Evolutionary conservation across 2,329 filamentous ascomycete genomes (phyloP), one percentile per base, ranked within the genome.

Genomic region (Ophiostoma piceae): DNA sequence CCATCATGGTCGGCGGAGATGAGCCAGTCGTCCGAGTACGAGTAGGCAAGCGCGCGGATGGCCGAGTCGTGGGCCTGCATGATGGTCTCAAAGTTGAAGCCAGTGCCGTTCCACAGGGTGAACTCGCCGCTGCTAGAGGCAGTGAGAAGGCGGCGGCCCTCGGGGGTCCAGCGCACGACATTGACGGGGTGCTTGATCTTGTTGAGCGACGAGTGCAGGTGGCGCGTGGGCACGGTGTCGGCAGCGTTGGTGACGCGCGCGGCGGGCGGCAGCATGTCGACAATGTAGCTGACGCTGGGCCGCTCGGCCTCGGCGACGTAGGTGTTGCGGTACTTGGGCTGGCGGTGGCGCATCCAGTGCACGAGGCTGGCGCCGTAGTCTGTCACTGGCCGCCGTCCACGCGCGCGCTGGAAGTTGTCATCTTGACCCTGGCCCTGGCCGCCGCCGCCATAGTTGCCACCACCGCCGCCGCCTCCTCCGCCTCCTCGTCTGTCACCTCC

Each of bases 41-140:
- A 96, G 82, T 97, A 99, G 73, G 88, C 88, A 65, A 94, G 84
- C 11, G 91, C 89, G 74, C 92, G 87, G 74, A 97, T 93, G 51
- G 92, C 91, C 69, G 89, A 88, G 79, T 97, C 94, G 79, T 98
- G 94, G 54, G 94, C 94, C 82, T 97, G 94, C 91, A 97, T 97
- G 37, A 99, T 97, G 3, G 95, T 98, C 81, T 99, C 95, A 76
- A 99, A 99, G 79, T 99, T 98, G 85, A 99, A 99, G 32, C 93
- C 94, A 62, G 94, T 98, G 73, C 95, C 95, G 78, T 99, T 99
- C 95, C 95, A 99, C 3, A 99, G 81, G 54, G 96, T 99, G 76
- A 99, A 99, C 78, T 99, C 95, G 76, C 95, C 95, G 78, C 94
- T 98, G 74, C 93, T 96, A 0, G 94, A 96, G 29, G 93, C 95